Conservation (phyloP, 75 land plant species). For the Picea glauca region DNA sequence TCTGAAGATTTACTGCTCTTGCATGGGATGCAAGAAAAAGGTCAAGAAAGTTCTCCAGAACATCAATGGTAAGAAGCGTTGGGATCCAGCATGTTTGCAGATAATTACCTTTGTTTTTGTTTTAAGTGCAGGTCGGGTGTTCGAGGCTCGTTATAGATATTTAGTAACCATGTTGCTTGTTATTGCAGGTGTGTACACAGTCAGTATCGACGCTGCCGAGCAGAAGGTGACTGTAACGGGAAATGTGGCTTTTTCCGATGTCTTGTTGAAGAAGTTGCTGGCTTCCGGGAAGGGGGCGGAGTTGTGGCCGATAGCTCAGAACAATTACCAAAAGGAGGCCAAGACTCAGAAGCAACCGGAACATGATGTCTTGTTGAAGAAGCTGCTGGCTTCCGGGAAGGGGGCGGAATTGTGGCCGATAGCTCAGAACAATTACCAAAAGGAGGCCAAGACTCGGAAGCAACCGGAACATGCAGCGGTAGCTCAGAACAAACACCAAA, state of each 20-base stretch:
- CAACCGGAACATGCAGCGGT: too few relatives aligned
- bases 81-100: background rate
- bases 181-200: slow-evolving; percentile 24
- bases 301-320: background rate
- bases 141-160: background rate
- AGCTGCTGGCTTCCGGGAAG: too few relatives aligned
- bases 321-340: too few relatives aligned
- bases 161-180: background rate
- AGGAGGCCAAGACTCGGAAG: too few relatives aligned
- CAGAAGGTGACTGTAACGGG: slow-evolving; percentile 22
- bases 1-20: slow-evolving; percentile 58
- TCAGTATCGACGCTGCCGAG: slow-evolving; percentile 18
- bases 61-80: slow-evolving; percentile 38
- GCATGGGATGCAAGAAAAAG: slow-evolving; percentile 68
- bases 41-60: slow-evolving; percentile 57
- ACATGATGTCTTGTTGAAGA: too few relatives aligned
- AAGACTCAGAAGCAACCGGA: too few relatives aligned
- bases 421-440: too few relatives aligned
- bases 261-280: slow-evolving; percentile 28
- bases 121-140: background rate
- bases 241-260: background rate
- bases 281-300: slow-evolving; percentile 13
- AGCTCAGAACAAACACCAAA: too few relatives aligned
- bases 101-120: background rate
- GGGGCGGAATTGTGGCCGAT: too few relatives aligned